Evolutionary conservation across 352 stramenopile genomes (phyloP).

Genomic region (Phytophthora crassamura): DNA sequence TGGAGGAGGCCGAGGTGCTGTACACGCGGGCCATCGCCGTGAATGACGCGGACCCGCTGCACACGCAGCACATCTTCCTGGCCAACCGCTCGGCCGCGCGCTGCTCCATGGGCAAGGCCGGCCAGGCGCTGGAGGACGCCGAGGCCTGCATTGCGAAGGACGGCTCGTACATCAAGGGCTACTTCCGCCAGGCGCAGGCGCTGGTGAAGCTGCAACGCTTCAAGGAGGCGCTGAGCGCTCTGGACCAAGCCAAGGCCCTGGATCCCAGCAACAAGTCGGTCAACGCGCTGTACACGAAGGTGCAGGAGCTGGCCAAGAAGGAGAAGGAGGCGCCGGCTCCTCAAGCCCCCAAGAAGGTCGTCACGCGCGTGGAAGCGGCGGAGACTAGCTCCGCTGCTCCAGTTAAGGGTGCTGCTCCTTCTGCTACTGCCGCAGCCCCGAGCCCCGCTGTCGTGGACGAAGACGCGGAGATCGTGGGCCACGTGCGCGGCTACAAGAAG

Average conservation of each 20-base stretch:
- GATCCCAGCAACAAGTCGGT: slow-evolving; percentile 84
- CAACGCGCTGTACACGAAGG: slow-evolving; percentile 62
- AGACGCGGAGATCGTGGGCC: slow-evolving; percentile 61
- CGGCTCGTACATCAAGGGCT: slow-evolving; percentile 80
- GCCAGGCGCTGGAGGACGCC: slow-evolving; percentile 71
- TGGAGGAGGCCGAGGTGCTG: slow-evolving; percentile 95
- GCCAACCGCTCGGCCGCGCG: slow-evolving; percentile 90
- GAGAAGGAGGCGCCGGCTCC: slow-evolving; percentile 55
- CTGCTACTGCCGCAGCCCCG: neutral
- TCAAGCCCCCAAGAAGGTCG: slow-evolving; percentile 56
- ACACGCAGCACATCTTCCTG: slow-evolving; percentile 87
- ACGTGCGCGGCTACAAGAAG: slow-evolving; percentile 96
- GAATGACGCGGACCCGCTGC: slow-evolving; percentile 54
- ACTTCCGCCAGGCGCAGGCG: slow-evolving; percentile 85
- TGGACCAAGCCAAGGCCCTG: slow-evolving; percentile 67
- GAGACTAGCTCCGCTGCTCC: slow-evolving; percentile 17
- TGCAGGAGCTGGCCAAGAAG: slow-evolving; percentile 68
- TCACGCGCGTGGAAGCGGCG: slow-evolving; percentile 64
- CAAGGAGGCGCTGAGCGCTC: slow-evolving; percentile 62
- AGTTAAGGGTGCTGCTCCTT: slow-evolving; percentile 5
- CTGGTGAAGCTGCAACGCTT: slow-evolving; percentile 75
- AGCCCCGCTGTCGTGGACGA: slow-evolving; percentile 55
- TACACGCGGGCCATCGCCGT: slow-evolving; percentile 96
- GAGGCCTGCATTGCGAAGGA: slow-evolving; percentile 66
- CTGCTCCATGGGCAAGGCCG: slow-evolving; percentile 80